Evolutionary conservation across 2,329 filamentous ascomycete species (phyloP), one percentile per base, ranked within the genome.

Genomic region (Amauroascus niger): DNA sequence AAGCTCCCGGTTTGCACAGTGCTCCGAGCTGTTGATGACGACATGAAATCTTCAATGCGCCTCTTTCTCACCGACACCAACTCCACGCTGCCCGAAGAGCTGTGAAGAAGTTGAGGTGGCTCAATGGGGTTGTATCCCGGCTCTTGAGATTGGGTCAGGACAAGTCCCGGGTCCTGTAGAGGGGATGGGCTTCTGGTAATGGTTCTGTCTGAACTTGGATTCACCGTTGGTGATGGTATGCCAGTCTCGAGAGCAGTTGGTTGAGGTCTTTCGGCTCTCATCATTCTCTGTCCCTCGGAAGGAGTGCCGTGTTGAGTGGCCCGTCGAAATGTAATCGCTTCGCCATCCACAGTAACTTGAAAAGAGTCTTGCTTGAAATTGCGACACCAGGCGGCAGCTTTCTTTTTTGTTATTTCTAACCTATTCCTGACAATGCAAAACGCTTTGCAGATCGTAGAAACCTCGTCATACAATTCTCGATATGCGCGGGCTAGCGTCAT

Each of bases 321-420:
- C 20, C 63, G 64, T 54, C 58, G 62, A 46, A 68, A 70, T 28
- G 52, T 64, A 47, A 68, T 60, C 7, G 49, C 53, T 24, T 50
- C 47, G 4, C 64, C 67, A 48, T 65, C 54, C 33, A 67, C 55
- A 40, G 61, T 46, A 41, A 66, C 50, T 4, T 64, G 62, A 43
- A 70, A 70, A 30, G 63, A 59, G 48, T 65, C 62, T 8, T 58
- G 58, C 33, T 62, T 50, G 39, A 71, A 55, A 43, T 59, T 63
- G 5, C 55, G 60, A 32, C 64, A 61, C 64, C 66, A 68, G 48
- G 61, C 56, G 6, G 47, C 52, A 9, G 69, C 54, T 47, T 68
- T 71, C 45, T 55, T 61, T 49, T 69, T 70, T 40, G 67, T 63
- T n/a, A 62, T 61, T 47, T 67, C 64, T 4, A 69, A 56, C 26